Conservation (phyloP, 78 protist species). For the Blattamonas nauphoetae region DNA sequence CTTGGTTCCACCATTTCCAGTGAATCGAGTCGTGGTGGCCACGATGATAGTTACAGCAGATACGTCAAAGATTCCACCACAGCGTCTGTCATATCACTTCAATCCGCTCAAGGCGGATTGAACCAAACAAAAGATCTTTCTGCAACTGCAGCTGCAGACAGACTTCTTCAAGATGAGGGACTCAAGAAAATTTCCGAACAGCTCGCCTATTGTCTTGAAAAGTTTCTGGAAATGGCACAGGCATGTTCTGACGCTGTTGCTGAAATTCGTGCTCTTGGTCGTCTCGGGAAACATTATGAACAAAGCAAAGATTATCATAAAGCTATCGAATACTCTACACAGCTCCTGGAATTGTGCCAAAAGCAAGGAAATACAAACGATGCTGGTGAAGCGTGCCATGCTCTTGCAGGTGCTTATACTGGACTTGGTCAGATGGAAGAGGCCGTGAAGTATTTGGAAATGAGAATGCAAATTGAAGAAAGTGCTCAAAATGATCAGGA, state of each 20-base stretch:
- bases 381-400: background rate
- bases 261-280: background rate
- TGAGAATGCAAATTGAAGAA: background rate
- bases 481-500: background rate
- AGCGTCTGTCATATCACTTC: background rate
- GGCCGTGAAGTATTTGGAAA: background rate
- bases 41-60: too few relatives aligned
- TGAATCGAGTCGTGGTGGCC: background rate
- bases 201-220: background rate
- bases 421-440: background rate
- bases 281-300: background rate
- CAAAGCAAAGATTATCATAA: background rate
- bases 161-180: background rate
- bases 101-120: background rate
- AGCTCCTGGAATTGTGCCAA: background rate
- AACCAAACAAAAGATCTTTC: background rate
- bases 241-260: background rate
- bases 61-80: background rate
- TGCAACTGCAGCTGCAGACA: background rate
- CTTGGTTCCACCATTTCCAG: background rate
- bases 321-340: background rate
- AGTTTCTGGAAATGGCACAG: background rate
- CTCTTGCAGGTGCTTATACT: conserved; percentile 2
- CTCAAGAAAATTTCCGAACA: background rate
- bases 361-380: background rate